Base-by-base conservation (phyloP, 2,329 filamentous ascomycete genomes). In the Fusarium tricinctum region DNA sequence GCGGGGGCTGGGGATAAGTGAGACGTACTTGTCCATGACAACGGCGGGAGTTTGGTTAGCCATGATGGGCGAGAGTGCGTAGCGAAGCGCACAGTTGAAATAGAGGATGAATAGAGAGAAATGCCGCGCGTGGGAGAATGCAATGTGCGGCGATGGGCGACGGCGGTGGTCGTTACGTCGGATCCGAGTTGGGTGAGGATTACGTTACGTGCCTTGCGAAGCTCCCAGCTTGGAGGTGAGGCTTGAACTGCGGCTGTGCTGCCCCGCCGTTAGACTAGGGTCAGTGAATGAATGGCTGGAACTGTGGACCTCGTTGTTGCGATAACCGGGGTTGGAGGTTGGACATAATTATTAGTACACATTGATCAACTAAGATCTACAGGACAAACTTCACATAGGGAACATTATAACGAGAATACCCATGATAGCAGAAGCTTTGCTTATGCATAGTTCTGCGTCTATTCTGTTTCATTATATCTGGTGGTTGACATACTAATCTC, bases 1-100 rank as follows among this genome's bases (percentile, higher is more conserved):
- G 66, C 63, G 72, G 71, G 63, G 76, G 61, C 62, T 68, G 75
- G 77, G 77, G 75, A 76, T 68, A 77, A 74, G 70, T 77, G 80
- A 66, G 76, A 88, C 93, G 84, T 91, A 97, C 96, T 99, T 99
- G 96, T 99, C 96, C 95, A 99, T 99, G 93, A 99, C 96, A 97
- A 99, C 96, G 92, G 96, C 96, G 77, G 96, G 96, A 80, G 96
- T 98, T 89, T 98, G 95, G 85, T 92, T 92, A 79, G 96, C 95
- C 96, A 99, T 99, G 74, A 62, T 75, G 75, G 70, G 51, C 57
- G 53, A 60, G 53, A 50, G 57, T 64, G 72, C 69, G 73, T 69
- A 66, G 59, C 62, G 43, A 35, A 53, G 53, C 62, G 66, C 73
- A 72, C 72, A 65, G 52, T 44, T 39, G 64, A 42, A 45, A 45